Percentiles rank a stretch among this genome's conserved stretches.
Evolutionary conservation across 2,329 filamentous ascomycete species (phyloP).

Genomic region (Monilinia fructigena): DNA sequence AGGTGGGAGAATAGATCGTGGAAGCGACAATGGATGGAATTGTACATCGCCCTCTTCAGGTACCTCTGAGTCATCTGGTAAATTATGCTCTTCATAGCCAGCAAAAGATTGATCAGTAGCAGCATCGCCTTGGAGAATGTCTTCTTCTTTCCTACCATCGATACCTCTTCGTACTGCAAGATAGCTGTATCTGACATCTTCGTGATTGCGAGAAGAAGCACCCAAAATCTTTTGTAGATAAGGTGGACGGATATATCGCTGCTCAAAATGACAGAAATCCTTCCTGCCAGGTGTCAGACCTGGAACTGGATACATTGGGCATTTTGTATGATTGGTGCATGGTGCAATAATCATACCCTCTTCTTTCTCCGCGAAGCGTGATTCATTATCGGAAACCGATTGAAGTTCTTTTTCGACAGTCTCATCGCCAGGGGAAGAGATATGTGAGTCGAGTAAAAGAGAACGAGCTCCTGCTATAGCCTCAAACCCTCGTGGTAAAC

Average conservation of each 20-base stretch:
- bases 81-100: slow-evolving; percentile 61
- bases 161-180: slow-evolving; percentile 78
- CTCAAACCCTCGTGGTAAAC: slow-evolving; percentile 87
- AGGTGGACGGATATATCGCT: slow-evolving; percentile 79
- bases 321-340: slow-evolving; percentile 85
- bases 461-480: slow-evolving; percentile 82
- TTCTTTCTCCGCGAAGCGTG: slow-evolving; percentile 47
- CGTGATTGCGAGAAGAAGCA: slow-evolving; percentile 71
- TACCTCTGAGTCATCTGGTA: slow-evolving; percentile 30
- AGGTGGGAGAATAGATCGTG: slow-evolving; percentile 74
- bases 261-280: slow-evolving; percentile 87
- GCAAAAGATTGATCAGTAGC: slow-evolving; percentile 67
- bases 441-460: slow-evolving; percentile 72
- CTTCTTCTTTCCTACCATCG: slow-evolving; percentile 45
- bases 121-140: slow-evolving; percentile 51
- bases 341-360: slow-evolving; percentile 65
- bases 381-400: slow-evolving; percentile 29
- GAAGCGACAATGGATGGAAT: slow-evolving; percentile 65
- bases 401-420: slow-evolving; percentile 42
- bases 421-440: slow-evolving; percentile 59
- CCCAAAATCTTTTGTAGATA: slow-evolving; percentile 78
- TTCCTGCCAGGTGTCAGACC: slow-evolving; percentile 73
- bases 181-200: slow-evolving; percentile 90
- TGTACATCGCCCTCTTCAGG: slow-evolving; percentile 30
- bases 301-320: slow-evolving; percentile 80